Evolutionary conservation across 805 yeast genomes (phyloP), one percentile per base, ranked within the genome.

Genomic region (Wickerhamiella occidentalis): DNA sequence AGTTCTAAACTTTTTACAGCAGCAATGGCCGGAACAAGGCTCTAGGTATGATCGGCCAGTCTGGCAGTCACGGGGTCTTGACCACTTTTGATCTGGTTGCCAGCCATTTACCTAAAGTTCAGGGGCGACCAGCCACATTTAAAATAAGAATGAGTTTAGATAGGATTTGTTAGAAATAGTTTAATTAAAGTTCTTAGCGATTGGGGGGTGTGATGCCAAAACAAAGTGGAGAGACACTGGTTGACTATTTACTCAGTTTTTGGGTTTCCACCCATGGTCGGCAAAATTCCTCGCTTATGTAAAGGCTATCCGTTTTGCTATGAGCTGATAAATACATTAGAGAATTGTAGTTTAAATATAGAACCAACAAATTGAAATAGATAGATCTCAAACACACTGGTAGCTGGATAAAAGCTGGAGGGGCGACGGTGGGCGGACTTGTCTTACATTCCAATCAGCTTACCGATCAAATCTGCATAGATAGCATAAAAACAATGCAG

Each of bases 101-200:
- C 38, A 33, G 38, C 38, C 38, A 33, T 33, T n/a, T 17, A 5
- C 38, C 38, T 12, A 33, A 33, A 9, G 38, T 33, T 33, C 9
- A 15, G 38, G n/a, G 19, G 18, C 19, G 38, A n/a, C 38, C 38
- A 33, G 38, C 38, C 38, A 33, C 38, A n/a, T n/a, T 33, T n/a
- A 15, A 15, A 17, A 13, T 29, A 9, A 9, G 13, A 5, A 29
- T 29, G 11, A 29, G 33, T 29, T 33, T 33, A 33, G 15, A 33
- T 33, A n/a, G 19, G 19, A 33, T 33, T 33, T 15, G n/a, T 12
- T 15, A 5, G n/a, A 11, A 29, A 29, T 29, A 9, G 33, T 29
- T 29, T 29, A 29, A 7, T 29, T 29, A 29, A 13, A 29, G 33
- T 29, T 29, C 12, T 29, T 5, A 23, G 26, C 26, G 26, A 23